Evolutionary conservation across 208 protist species (phyloP), one percentile per base, ranked within the genome.

Genomic region (Trypanosoma cruzi): DNA sequence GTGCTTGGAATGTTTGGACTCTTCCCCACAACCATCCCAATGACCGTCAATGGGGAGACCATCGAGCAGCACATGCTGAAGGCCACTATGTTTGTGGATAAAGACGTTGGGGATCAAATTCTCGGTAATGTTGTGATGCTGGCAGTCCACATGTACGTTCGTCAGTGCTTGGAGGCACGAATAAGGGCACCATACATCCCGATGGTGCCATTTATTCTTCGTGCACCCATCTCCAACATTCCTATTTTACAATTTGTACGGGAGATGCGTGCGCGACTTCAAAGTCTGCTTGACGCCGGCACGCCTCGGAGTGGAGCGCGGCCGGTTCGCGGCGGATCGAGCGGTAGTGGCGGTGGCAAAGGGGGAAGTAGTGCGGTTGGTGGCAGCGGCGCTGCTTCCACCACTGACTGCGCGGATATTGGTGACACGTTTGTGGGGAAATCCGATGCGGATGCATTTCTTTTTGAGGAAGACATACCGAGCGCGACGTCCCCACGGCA

Each of bases 1-100:
- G 74, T 93, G 29, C 80, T 93, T 73, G 88, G 88, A n/a, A 91
- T 90, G 85, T 93, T 93, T 55, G 88, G 88, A 44, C 67, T 89
- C 32, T 79, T 90, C 56, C 84, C 88, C 0, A 50, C 72, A n/a
- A 90, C 87, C 5, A 60, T 93, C 11, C 66, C 55, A 3, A 16
- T 40, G 22, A 46, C 13, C 37, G 37, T 78, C 11, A 73, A 81
- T 56, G 74, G 68, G 13, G 62, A 60, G 57, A 66, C 24, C 24
- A 40, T 85, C 10, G 74, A 85, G 58, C 80, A 86, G 59, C 87
- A 93, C 70, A 70, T 93, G 40, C 62, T 93, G 53, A 93, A 93
- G 64, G 84, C 82, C 26, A 86, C 81, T 24, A 93, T 93, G 87
- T 93, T 93, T 64, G 79, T 93, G 8, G 85, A 90, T 69, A 93